phyloP scores from a whole-genome alignment of 768 basidiomycete genomes.

The Leccinum fibrillosum region DNA sequence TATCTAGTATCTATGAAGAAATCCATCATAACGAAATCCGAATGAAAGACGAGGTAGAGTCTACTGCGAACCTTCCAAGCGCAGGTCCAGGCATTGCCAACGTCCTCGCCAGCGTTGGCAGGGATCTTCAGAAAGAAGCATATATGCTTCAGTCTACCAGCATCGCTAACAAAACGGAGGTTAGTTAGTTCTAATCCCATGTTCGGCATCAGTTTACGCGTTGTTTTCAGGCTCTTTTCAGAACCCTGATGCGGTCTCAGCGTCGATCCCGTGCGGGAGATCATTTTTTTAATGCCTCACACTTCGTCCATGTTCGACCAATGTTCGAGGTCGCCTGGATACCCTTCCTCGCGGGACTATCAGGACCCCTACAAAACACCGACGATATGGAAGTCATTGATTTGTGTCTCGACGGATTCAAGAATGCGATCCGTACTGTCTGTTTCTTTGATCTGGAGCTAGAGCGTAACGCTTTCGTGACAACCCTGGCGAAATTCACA shows the following conservation, averaged over 20 bases:
- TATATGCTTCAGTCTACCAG: slow-evolving; percentile 94
- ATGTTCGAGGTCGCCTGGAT: slow-evolving; percentile 99
- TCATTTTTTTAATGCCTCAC: slow-evolving; percentile 95
- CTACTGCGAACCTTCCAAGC: slow-evolving; percentile 37
- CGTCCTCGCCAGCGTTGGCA: slow-evolving; percentile 83
- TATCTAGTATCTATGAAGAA: slow-evolving; percentile 82
- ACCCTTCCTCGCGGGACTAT: slow-evolving; percentile 92
- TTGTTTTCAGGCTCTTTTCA: slow-evolving; percentile 74
- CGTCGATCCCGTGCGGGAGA: slow-evolving; percentile 77
- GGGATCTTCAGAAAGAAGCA: slow-evolving; percentile 94
- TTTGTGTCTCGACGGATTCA: slow-evolving; percentile 92
- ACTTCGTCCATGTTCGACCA: slow-evolving; percentile 93
- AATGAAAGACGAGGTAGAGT: slow-evolving; percentile 97
- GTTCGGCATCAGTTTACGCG: slow-evolving; percentile 1
- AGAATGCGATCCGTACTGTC: slow-evolving; percentile 92
- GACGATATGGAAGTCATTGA: slow-evolving; percentile 92
- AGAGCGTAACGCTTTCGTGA: slow-evolving; percentile 98
- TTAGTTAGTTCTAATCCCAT: slow-evolving; percentile 26
- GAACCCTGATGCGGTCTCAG: slow-evolving; percentile 88
- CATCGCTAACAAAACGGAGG: slow-evolving; percentile 97
- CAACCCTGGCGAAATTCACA: slow-evolving; percentile 94
- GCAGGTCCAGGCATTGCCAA: slow-evolving; percentile 72
- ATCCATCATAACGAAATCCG: slow-evolving; percentile 91
- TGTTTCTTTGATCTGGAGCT: slow-evolving; percentile 97
- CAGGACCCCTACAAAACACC: slow-evolving; percentile 90